Base-by-base conservation (phyloP, 139 green algal genomes). In the Monoraphidium neglectum region DNA sequence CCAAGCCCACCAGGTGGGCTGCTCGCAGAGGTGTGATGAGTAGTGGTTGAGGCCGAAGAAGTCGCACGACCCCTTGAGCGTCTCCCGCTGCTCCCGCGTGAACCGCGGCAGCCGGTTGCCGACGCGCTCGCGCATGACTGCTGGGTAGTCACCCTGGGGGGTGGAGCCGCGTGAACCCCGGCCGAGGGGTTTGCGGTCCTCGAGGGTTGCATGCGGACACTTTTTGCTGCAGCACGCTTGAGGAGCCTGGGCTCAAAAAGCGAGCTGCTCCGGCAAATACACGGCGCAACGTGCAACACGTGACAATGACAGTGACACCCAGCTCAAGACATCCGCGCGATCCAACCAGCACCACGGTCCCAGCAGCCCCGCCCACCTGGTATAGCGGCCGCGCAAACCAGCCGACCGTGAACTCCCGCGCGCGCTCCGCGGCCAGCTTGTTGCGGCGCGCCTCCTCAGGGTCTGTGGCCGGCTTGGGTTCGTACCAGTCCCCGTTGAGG, bases 1-100 rank as follows among this genome's bases (percentile, higher is more conserved):
- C 16, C 18, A 59, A n/a, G n/a, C n/a, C n/a, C n/a, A 80, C 75
- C 75, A 80, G n/a, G 28, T 51, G 32, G 75, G 75, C 53, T 75
- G 75, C 66, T 75, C 65, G 59, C 75, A 80, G 37, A 75, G 66
- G 66, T 80, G 71, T 23, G 83, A 81, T 51, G 83, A 78, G 77
- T 89, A 89, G 72, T 89, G 87, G 78, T 89, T 89, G 60, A 89
- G 68, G 16, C 73, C 78, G 30, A 89, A 83, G 56, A 83, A 89
- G 68, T 89, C 82, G 1, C 21, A 23, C 30, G 43, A 71, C 57
- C 72, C 78, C 38, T 72, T 47, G 30, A 89, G 51, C 64, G 74
- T 46, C 21, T 36, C 54, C 35, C 30, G 32, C 72, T 89, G 66
- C 37, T 77, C 60, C 2, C 32, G 26, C 2, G 84, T 84, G 84